Conservation (phyloP, 2,329 filamentous ascomycete genomes). For the Pestalotiopsis sp. region DNA sequence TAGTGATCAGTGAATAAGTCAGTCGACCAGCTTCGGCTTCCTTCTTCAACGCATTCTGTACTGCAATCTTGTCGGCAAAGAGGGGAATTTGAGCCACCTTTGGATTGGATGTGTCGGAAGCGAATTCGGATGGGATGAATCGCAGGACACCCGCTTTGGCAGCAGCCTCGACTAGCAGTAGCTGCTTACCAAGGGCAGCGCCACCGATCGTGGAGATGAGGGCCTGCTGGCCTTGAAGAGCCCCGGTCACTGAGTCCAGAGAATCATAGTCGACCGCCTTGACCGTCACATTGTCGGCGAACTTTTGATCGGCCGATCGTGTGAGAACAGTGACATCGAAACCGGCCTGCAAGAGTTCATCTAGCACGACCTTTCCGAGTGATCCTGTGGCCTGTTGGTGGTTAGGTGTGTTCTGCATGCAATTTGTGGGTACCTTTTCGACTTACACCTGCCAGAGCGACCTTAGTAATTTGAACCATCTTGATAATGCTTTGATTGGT, state of each 20-base stretch:
- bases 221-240: conserved; percentile 61
- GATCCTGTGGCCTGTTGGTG: neutral
- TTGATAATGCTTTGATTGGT: neutral
- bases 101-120: conserved; percentile 22
- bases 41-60: conserved; percentile 43
- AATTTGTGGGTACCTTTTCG: neutral
- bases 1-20: conserved; percentile 59
- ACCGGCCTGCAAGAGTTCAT: neutral
- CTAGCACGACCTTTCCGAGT: neutral
- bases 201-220: conserved; percentile 52
- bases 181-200: conserved; percentile 41
- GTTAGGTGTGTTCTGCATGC: neutral
- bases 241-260: conserved; percentile 27
- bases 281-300: neutral
- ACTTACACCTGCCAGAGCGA: neutral
- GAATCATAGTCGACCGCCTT: conserved; percentile 13
- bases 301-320: neutral
- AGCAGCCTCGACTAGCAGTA: conserved; percentile 58
- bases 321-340: neutral
- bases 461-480: neutral
- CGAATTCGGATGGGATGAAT: conserved; percentile 65
- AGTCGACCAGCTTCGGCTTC: conserved; percentile 43
- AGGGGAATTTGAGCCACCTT: conserved; percentile 47
- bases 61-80: conserved; percentile 52
- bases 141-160: conserved; percentile 60